Evolutionary conservation across 2,329 filamentous ascomycete species (phyloP).

Genomic region (Teratosphaeria epicoccoides): DNA sequence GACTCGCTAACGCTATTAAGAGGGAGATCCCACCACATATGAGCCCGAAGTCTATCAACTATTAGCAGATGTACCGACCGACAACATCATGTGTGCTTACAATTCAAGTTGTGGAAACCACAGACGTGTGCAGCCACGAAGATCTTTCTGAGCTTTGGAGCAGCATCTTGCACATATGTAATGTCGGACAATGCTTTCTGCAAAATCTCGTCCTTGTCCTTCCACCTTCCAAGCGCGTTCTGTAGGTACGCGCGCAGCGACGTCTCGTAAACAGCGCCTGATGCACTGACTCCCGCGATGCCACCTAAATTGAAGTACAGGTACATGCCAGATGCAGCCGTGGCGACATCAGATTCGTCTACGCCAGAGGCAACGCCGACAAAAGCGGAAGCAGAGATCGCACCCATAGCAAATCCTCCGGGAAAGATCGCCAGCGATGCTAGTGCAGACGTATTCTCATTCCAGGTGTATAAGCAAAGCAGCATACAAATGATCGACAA

Average conservation of each 20-base stretch:
- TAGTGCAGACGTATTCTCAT: slow-evolving; percentile 44
- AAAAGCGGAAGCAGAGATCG: slow-evolving; percentile 38
- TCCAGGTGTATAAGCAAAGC: slow-evolving; percentile 47
- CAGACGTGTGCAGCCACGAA: not conserved
- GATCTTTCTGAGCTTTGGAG: not conserved
- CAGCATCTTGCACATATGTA: not conserved
- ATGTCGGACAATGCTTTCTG: not conserved
- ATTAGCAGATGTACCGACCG: not conserved
- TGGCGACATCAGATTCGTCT: slow-evolving; percentile 36
- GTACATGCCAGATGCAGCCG: slow-evolving; percentile 41
- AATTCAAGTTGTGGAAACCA: not conserved
- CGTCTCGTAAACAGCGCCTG: slow-evolving; percentile 29
- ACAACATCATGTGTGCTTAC: not conserved
- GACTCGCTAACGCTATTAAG: not conserved
- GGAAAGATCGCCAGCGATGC: slow-evolving; percentile 53
- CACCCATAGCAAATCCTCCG: slow-evolving; percentile 42
- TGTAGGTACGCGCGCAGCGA: slow-evolving; percentile 27
- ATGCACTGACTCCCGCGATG: slow-evolving; percentile 30
- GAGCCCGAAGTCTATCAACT: not conserved
- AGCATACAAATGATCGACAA: slow-evolving; percentile 45
- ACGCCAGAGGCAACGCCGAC: slow-evolving; percentile 40
- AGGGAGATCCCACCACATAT: not conserved
- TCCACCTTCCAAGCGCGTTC: slow-evolving; percentile 21
- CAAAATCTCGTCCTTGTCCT: slow-evolving; percentile 19
- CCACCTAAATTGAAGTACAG: slow-evolving; percentile 35